Evolutionary conservation across 345 rosid genomes (phyloP), one percentile per base, ranked within the genome.

Genomic region (Gossypium turneri): DNA sequence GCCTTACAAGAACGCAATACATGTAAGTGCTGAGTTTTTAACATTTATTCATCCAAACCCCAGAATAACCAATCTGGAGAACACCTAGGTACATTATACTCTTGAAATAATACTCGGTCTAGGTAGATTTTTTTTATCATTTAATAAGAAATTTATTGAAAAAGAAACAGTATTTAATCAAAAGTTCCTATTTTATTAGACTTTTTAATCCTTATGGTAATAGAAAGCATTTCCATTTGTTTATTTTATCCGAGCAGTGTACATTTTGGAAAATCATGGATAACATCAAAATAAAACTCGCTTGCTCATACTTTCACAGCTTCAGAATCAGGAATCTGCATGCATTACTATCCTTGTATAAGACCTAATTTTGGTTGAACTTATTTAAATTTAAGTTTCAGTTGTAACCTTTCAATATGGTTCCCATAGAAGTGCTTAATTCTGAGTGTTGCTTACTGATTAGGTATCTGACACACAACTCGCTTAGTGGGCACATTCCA

Each of bases 21-120:
- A 57, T 88, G 89, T 84, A 84, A 80, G 89, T 25, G 38, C 27
- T 57, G 17, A 74, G 29, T 34, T 50, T 34, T 22, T 13, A 11
- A 66, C n/a, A 12, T 48, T 38, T 67, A 67, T 67, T 51, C 59
- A 69, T 27, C 72, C 20, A 0, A 69, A 51, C 12, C 25, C 13
- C 15, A 4, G 4, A 50, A 27, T 51, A 27, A 70, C 73, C 25
- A 17, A 70, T 70, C 20, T 17, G 45, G 29, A 52, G 25, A 4
- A 29, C 45, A 51, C 25, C 19, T 12, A 2, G 7, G 45, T 13
- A 22, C 47, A 19, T 3, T 48, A 15, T 67, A 41, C 17, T 44
- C 52, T 66, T 44, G 9, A 64, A 59, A 59, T 59, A 59, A 59
- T 59, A 25, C 62, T 22, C 62, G 4, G 13, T 59, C 64, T 59